A percentile compares a stretch with the other conserved stretches of the same genome.
Conservation (phyloP, 768 basidiomycete species). For the Exsudoporus frostii region DNA sequence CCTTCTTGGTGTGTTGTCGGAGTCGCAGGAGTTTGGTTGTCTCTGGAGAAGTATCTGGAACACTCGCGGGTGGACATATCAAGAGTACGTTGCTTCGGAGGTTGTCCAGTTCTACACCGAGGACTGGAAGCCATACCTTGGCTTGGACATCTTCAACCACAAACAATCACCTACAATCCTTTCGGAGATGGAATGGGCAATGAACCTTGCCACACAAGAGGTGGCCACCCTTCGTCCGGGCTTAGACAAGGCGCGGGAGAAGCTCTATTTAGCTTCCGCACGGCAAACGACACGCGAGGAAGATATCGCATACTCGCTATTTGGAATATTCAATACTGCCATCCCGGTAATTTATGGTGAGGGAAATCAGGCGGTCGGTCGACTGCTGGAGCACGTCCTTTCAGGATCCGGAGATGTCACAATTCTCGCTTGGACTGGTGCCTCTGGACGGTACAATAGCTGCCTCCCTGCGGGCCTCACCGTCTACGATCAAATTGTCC, state of each 20-base stretch:
- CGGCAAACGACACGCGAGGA: conserved; percentile 9
- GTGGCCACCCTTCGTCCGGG: conserved; percentile 4
- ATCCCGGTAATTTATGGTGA: conserved; percentile 15
- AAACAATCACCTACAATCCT: conserved; percentile 5
- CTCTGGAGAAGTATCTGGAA: conserved; percentile 14
- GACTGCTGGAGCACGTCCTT: conserved; percentile 14
- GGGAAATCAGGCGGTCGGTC: conserved; percentile 6
- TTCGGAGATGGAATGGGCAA: conserved; percentile 6
- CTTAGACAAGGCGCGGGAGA: conserved; percentile 14
- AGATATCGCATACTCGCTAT: conserved; percentile 13
- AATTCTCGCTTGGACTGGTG: conserved; percentile 20
- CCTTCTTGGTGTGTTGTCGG: conserved; percentile 5
- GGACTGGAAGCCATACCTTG: conserved; percentile 13
- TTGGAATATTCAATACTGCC: conserved; percentile 10
- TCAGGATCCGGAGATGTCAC: conserved; percentile 6
- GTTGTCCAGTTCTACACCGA: conserved; percentile 13
- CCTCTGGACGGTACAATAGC: conserved; percentile 3
- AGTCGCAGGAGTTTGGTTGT: not conserved
- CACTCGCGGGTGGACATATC: conserved; percentile 10
- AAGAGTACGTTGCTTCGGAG: conserved; percentile 15
- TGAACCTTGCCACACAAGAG: not conserved
- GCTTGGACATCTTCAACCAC: conserved; percentile 2
- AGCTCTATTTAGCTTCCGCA: conserved; percentile 11
- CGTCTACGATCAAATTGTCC: not conserved
- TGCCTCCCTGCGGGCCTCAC: conserved; percentile 3